A percentile compares a stretch with the other conserved stretches of the same genome.
Evolutionary conservation across 78 protist genomes (phyloP).

Genomic region (Dictyostelium brefeldianum): DNA sequence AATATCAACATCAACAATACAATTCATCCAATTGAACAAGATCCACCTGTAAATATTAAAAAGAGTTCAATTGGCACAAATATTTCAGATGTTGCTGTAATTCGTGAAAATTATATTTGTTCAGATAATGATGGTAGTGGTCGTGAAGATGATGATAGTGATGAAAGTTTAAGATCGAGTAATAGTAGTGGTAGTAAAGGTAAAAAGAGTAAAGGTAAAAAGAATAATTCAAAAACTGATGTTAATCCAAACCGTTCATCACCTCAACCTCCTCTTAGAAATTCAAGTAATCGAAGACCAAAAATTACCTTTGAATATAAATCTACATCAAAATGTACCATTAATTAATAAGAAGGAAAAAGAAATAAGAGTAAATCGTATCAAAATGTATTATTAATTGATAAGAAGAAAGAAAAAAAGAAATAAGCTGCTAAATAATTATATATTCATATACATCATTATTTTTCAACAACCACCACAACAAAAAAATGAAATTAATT

Average conservation of each 20-base stretch:
- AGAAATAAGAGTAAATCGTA: no score
- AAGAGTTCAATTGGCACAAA: slow-evolving; percentile 10
- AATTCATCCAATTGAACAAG: slow-evolving; percentile 25
- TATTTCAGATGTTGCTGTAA: slow-evolving; percentile 3
- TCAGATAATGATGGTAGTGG: slow-evolving; percentile 18
- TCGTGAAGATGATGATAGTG: background rate
- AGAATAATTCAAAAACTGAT: background rate
- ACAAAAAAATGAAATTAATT: background rate
- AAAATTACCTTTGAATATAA: slow-evolving; percentile 72
- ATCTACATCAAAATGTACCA: slow-evolving; percentile 47
- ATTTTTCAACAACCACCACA: background rate
- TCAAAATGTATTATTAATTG: slow-evolving; percentile 48
- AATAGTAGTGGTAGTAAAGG: background rate
- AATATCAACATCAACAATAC: no score
- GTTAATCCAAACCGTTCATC: slow-evolving; percentile 19
- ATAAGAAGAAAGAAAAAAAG: background rate
- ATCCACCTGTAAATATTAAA: slow-evolving; percentile 27
- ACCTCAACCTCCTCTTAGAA: slow-evolving; percentile 77
- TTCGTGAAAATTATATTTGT: slow-evolving; percentile 17
- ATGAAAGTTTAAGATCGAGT: background rate
- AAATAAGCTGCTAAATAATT: no score
- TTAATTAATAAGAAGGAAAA: background rate
- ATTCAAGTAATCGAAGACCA: slow-evolving; percentile 71
- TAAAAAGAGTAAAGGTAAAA: background rate
- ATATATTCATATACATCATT: no score